Percentiles rank a stretch among this genome's conserved stretches.
phyloP scores from a whole-genome alignment of 2,329 filamentous ascomycete species.

The Phyllosticta capitalensis region DNA sequence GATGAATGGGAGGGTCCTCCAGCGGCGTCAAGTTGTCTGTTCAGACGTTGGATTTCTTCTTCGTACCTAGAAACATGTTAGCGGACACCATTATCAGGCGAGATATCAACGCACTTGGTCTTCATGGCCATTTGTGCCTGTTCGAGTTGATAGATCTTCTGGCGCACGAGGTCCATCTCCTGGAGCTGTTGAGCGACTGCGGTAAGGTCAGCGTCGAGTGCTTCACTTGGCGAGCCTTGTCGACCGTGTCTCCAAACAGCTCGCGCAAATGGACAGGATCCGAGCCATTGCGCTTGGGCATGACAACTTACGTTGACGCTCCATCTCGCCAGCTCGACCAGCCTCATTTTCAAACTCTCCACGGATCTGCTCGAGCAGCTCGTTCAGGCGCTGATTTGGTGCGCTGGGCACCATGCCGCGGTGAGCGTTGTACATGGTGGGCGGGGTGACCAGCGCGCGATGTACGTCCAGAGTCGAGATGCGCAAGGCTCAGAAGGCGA shows the following conservation, averaged over 20 bases:
- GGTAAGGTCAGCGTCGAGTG: conserved; percentile 7
- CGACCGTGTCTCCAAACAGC: neutral
- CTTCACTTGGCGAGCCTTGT: neutral
- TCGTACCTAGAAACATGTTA: conserved; percentile 61
- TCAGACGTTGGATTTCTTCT: conserved; percentile 75
- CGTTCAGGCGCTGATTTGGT: conserved; percentile 67
- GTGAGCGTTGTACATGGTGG: conserved; percentile 74
- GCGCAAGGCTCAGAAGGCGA: neutral
- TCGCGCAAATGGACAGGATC: neutral
- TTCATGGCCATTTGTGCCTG: conserved; percentile 83
- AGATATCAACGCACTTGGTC: conserved; percentile 59
- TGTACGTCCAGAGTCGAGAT: neutral
- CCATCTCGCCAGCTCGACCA: conserved; percentile 74
- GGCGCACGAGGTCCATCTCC: conserved; percentile 88
- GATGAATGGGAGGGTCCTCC: conserved; percentile 55
- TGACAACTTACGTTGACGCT: conserved; percentile 84
- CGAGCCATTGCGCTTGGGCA: neutral
- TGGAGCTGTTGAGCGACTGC: conserved; percentile 82
- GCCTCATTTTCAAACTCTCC: conserved; percentile 82
- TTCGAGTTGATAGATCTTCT: conserved; percentile 89
- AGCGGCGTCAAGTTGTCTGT: conserved; percentile 73
- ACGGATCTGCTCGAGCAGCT: conserved; percentile 85
- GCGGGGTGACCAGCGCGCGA: neutral
- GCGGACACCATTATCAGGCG: neutral
- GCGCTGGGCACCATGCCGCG: conserved; percentile 66